A percentile compares a stretch with the other conserved stretches of the same genome.
These are phyloP conservation scores for Annulohypoxylon moriforme DNA, from an alignment of 495 filamentous ascomycete genomes.

Conservation along the genomic window DNA sequence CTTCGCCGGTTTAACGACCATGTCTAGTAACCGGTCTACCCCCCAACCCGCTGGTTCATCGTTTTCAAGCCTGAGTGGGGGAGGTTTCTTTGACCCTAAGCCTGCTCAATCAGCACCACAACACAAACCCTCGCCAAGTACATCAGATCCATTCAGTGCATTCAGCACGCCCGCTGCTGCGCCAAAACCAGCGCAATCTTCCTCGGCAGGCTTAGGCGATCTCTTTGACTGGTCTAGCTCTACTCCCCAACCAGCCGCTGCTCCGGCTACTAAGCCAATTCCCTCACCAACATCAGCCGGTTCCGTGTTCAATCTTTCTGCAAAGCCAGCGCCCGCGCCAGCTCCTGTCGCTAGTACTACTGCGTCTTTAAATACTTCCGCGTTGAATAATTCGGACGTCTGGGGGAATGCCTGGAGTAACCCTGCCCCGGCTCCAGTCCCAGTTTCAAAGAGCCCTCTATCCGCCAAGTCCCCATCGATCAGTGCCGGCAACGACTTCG, in stretches of 20 bases:
- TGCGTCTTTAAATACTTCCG: conserved; percentile 51
- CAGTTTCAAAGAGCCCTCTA: conserved; percentile 38
- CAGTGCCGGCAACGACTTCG: conserved; percentile 63
- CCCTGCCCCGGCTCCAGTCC: conserved; percentile 48
- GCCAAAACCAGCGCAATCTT: conserved; percentile 55
- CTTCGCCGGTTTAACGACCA: conserved; percentile 77
- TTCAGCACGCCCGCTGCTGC: conserved; percentile 65
- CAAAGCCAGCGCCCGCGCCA: conserved; percentile 56
- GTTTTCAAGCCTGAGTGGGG: conserved; percentile 68
- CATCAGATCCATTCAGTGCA: conserved; percentile 64
- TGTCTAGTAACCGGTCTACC: conserved; percentile 64
- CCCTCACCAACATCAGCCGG: conserved; percentile 53
- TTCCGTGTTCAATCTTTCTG: conserved; percentile 86
- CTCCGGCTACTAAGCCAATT: conserved; percentile 55
- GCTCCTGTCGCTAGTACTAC: conserved; percentile 47
- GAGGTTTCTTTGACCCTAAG: conserved; percentile 85
- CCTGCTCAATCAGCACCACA: conserved; percentile 64
- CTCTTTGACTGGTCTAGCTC: conserved; percentile 84
- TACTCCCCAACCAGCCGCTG: conserved; percentile 58
- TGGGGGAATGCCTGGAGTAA: conserved; percentile 70
- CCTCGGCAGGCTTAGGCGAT: conserved; percentile 70
- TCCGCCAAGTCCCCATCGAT: conserved; percentile 28
- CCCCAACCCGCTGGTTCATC: conserved; percentile 65
- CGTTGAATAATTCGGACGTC: conserved; percentile 57
- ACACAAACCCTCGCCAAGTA: conserved; percentile 56